Evolutionary conservation across 2,329 filamentous ascomycete species (phyloP), one percentile per base, ranked within the genome.

Genomic region (Microcera coccophila): DNA sequence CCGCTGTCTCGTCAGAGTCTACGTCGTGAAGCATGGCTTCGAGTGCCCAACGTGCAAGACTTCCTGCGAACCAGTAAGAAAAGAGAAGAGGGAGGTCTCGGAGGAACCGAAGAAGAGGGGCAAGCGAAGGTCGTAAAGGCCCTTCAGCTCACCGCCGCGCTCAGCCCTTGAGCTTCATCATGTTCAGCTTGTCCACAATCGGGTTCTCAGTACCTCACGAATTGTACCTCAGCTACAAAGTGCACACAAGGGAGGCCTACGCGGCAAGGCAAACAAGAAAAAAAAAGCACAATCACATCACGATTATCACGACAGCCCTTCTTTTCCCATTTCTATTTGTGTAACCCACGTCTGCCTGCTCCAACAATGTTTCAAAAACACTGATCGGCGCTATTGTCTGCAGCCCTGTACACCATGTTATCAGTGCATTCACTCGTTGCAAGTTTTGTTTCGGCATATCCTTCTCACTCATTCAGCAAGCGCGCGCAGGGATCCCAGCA

Each of bases 1-100:
- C 38, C 71, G 71, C 45, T 80, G 77, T 53, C 68, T 81, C 36
- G 52, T 52, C 46, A 64, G 75, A 31, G 69, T 78, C 40, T 50
- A 59, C 39, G 59, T 74, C 47, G 59, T 62, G 15, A 56, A 59
- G 38, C 46, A 65, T 26, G 67, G 65, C 17, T 78, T 68, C 52
- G 62, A 67, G 33, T 81, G 77, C 57, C 61, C 64, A 4, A 47
- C 54, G 12, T 80, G 77, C 63, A 72, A 69, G 48, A 68, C 58
- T 11, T 52, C 59, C 3, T 75, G 74, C 55, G 74, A 78, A 54
- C 46, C 60, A 10, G 68, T 68, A 51, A 62, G 72, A 38, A 67
- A 66, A 50, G 59, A 64, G 29, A 32, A 15, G 29, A 14, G 29
- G 12, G 29, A 32, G 29, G 15, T n/a, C n/a, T n/a, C 12, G 5